phyloP scores from a whole-genome alignment of 345 rosid genomes.

The Moricandia arvensis region DNA sequence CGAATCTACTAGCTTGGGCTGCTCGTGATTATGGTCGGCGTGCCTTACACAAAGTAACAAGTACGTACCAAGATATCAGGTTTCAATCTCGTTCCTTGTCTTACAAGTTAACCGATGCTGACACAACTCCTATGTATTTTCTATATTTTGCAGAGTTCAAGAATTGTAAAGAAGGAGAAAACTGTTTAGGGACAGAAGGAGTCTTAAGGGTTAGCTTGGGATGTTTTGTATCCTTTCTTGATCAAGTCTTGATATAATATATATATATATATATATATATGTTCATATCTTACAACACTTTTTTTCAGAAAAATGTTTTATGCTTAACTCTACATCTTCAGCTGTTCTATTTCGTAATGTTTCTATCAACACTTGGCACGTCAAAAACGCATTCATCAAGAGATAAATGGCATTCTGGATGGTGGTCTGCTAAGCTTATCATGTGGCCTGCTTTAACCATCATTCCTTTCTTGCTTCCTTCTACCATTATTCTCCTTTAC shows the following conservation, averaged over 20 bases:
- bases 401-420: slow-evolving; percentile 91
- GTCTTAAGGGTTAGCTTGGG: slow-evolving; percentile 96
- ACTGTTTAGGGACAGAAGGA: slow-evolving; percentile 89
- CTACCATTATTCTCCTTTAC: slow-evolving; percentile 63
- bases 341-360: slow-evolving; percentile 77
- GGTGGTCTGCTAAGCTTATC: slow-evolving; percentile 79
- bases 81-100: slow-evolving; percentile 3
- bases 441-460: slow-evolving; percentile 66
- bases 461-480: slow-evolving; percentile 70
- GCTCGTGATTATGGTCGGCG: slow-evolving; percentile 77
- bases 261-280: not conserved
- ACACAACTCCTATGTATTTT: not conserved
- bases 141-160: slow-evolving; percentile 52
- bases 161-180: slow-evolving; percentile 63
- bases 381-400: slow-evolving; percentile 57
- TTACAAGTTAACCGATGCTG: slow-evolving; percentile 20
- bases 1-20: slow-evolving; percentile 88
- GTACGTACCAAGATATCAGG: slow-evolving; percentile 40
- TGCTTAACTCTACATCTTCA: slow-evolving; percentile 40
- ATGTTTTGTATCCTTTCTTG: slow-evolving; percentile 87
- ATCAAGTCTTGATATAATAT: not conserved
- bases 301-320: slow-evolving; percentile 2
- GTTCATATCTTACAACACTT: not conserved
- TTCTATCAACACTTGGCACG: slow-evolving; percentile 69
- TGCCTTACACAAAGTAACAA: slow-evolving; percentile 62